A percentile compares a stretch with the other conserved stretches of the same genome.
Evolutionary conservation across 2,329 filamentous ascomycete species (phyloP).

Genomic region (Ampelomyces quisqualis): DNA sequence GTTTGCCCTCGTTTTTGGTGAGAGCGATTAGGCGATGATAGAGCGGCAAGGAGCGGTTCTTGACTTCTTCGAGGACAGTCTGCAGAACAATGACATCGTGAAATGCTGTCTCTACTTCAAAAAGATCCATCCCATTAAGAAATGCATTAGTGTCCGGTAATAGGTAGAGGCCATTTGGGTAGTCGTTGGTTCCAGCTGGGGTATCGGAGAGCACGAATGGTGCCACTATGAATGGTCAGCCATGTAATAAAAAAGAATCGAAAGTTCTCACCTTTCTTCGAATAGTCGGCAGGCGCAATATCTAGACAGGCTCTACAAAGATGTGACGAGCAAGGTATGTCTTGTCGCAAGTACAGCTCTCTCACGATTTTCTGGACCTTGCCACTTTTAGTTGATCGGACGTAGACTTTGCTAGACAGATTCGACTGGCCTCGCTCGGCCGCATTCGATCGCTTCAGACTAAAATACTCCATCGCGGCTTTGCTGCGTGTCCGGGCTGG

Average conservation of each 20-base stretch:
- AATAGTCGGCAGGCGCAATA: slow-evolving; percentile 75
- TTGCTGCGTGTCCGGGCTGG: neutral
- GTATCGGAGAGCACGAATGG: slow-evolving; percentile 87
- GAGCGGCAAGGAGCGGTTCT: slow-evolving; percentile 87
- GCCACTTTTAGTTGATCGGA: slow-evolving; percentile 89
- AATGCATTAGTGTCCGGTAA: slow-evolving; percentile 96
- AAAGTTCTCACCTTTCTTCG: slow-evolving; percentile 65
- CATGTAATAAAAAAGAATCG: slow-evolving; percentile 10
- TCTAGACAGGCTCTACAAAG: slow-evolving; percentile 76
- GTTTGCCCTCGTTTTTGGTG: slow-evolving; percentile 93
- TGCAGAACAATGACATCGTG: slow-evolving; percentile 97
- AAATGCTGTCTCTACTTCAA: slow-evolving; percentile 87
- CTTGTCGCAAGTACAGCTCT: slow-evolving; percentile 91
- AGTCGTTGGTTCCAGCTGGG: slow-evolving; percentile 79
- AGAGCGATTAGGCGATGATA: slow-evolving; percentile 91
- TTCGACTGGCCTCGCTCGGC: slow-evolving; percentile 63
- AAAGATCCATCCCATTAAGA: slow-evolving; percentile 93
- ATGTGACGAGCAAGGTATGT: slow-evolving; percentile 95
- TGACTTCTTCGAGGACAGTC: slow-evolving; percentile 92
- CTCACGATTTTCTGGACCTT: slow-evolving; percentile 99
- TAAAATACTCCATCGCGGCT: slow-evolving; percentile 46
- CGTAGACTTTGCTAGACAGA: slow-evolving; percentile 93
- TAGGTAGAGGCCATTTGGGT: slow-evolving; percentile 86
- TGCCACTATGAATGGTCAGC: slow-evolving; percentile 55
- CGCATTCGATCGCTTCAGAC: slow-evolving; percentile 59